Conservation (phyloP, 306 rosid genomes). For the Dicorynia guianensis region DNA sequence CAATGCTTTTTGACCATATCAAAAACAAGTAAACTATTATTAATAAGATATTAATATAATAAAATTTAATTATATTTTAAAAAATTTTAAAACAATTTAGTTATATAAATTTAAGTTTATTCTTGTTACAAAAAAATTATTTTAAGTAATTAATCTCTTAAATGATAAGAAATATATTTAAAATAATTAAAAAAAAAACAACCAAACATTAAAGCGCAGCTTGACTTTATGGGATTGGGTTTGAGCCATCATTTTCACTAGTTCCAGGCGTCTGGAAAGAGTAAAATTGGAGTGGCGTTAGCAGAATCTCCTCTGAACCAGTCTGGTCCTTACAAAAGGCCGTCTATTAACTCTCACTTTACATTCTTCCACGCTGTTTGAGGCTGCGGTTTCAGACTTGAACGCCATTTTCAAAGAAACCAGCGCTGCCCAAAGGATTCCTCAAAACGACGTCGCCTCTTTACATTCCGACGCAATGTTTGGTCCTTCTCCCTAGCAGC, state of each 20-base stretch:
- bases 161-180: too few relatives aligned
- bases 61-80: too few relatives aligned
- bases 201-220: too few relatives aligned
- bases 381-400: not conserved
- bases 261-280: not conserved
- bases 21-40: not conserved
- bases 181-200: too few relatives aligned
- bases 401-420: slow-evolving; percentile 7
- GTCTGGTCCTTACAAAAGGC: not conserved
- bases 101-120: too few relatives aligned
- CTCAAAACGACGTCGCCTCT: slow-evolving; percentile 38
- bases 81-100: slow-evolving; percentile 27
- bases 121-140: too few relatives aligned
- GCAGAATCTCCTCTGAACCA: too few relatives aligned
- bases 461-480: slow-evolving; percentile 37
- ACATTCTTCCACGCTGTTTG: not conserved
- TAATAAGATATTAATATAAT: too few relatives aligned
- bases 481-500: slow-evolving; percentile 30
- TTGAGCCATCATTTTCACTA: not conserved
- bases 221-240: too few relatives aligned
- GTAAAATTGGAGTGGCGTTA: not conserved
- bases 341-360: not conserved
- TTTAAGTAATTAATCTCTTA: too few relatives aligned
- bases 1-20: slow-evolving; percentile 7
- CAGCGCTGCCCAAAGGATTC: not conserved